phyloP scores from a whole-genome alignment of 176 grass and related monocot genomes.

The Zizania latifolia region DNA sequence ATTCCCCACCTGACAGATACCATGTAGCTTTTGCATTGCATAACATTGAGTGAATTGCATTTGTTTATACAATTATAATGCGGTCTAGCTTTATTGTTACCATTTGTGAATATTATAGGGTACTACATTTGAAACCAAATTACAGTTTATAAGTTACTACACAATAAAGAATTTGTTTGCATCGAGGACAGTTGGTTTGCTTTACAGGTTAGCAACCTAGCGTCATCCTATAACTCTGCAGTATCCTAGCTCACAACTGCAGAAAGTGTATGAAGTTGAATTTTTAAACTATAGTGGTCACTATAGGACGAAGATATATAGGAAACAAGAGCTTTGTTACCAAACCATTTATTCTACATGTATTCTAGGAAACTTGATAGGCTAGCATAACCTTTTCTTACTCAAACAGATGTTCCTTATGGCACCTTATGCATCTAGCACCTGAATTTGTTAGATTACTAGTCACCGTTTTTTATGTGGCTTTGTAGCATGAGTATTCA shows the following conservation, averaged over 20 bases:
- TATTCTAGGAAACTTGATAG: background rate
- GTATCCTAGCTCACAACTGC: background rate
- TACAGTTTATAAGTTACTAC: background rate
- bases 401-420: background rate
- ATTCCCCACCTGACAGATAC: too few species aligned
- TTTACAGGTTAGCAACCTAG: background rate
- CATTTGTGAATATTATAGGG: background rate
- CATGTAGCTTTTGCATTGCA: background rate
- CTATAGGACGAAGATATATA: background rate
- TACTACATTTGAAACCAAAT: background rate
- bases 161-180: background rate
- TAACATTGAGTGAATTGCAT: background rate
- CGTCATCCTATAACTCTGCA: background rate
- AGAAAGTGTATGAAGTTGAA: background rate
- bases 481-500: background rate
- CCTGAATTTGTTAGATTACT: slow-evolving; percentile 4
- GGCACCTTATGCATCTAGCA: background rate
- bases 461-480: background rate
- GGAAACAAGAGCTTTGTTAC: background rate
- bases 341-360: background rate
- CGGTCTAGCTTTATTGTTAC: background rate
- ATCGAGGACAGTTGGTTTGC: background rate
- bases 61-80: background rate
- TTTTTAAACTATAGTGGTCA: background rate
- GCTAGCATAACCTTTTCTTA: background rate